Evolutionary conservation across 2,329 filamentous ascomycete species (phyloP), one percentile per base, ranked within the genome.

Genomic region (Sclerotinia sclerotiorum): DNA sequence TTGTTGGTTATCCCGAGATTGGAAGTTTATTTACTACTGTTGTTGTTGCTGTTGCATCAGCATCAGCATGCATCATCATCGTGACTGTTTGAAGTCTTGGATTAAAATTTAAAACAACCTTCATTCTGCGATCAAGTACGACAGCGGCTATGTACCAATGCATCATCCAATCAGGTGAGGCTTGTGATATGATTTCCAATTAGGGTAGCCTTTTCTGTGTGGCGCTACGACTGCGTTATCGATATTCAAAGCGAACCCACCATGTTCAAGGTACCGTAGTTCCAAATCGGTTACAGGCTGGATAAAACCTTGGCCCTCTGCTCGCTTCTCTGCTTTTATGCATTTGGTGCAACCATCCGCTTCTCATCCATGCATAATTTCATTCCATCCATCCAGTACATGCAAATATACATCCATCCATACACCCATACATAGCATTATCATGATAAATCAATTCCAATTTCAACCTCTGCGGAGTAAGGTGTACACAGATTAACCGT

Each of bases 201-300:
- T 11, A 49, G 15, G 44, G 4, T 32, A 51, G 35, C n/a, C n/a
- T 51, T 51, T 63, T 27, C 46, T 27, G 46, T 39, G 60, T 63
- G 60, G 60, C 60, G 60, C 60, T 63, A 63, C 46, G 29, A 39
- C 46, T 51, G 60, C 60, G n/a, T 63, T 51, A 51, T 63, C 60
- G 46, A 63, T 27, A 51, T 35, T 39, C 60, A 39, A 39, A 29
- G 46, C 29, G 46, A 39, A n/a, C 29, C 29, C 21, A 15, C 29
- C 46, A 62, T 62, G 29, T 24, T 39, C 29, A 62, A 8, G 13
- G 32, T 62, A 39, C 13, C n/a, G 29, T 29, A n/a, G n/a, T 21
- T 21, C 44, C n/a, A 24, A 49, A 24, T 48, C 19, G 15, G n/a
- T 39, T 48, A 27, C 46, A 39, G 46, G 13, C 29, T 62, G 29